These are phyloP conservation scores for Rhodofomes roseus DNA, from an alignment of 1,284 basidiomycete genomes.

Conservation along the genomic window DNA sequence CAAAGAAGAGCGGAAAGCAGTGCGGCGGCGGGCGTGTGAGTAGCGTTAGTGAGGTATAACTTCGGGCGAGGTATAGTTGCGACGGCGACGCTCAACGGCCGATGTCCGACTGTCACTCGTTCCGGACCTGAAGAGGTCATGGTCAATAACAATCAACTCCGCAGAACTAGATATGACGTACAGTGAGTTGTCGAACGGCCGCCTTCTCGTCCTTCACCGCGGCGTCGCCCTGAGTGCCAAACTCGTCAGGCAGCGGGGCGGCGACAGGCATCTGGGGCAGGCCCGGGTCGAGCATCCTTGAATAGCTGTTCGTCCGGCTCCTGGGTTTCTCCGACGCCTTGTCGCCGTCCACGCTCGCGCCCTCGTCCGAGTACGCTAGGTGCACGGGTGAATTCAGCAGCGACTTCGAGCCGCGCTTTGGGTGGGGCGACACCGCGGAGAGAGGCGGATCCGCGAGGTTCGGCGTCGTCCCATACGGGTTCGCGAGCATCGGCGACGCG, in stretches of 20 bases:
- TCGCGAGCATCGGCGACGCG: not conserved
- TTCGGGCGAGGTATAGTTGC: not conserved
- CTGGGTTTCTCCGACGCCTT: not conserved
- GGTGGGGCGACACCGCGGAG: not conserved
- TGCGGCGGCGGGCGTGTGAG: not conserved
- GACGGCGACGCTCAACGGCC: not conserved
- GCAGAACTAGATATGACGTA: constrained; percentile 8
- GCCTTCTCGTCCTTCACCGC: constrained; percentile 10
- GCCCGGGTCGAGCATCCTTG: constrained; percentile 19
- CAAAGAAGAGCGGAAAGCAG: not conserved
- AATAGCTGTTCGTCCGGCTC: constrained; percentile 4
- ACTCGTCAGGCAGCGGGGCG: constrained; percentile 24
- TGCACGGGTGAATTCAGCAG: constrained; percentile 11
- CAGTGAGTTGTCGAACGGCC: constrained; percentile 19
- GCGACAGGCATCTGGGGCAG: constrained; percentile 16
- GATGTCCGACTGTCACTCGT: constrained; percentile 13
- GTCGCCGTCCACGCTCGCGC: not conserved
- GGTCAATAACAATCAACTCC: not conserved
- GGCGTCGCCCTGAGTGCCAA: constrained; percentile 11
- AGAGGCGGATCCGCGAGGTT: constrained; percentile 13
- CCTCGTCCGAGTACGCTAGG: constrained; percentile 1
- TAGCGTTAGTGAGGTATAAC: constrained; percentile 3
- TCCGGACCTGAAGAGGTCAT: constrained; percentile 16
- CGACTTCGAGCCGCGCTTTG: constrained; percentile 5
- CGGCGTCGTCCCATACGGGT: constrained; percentile 1